Base-by-base conservation (phyloP, 164 flowering plant genomes). In the Vitis riparia region DNA sequence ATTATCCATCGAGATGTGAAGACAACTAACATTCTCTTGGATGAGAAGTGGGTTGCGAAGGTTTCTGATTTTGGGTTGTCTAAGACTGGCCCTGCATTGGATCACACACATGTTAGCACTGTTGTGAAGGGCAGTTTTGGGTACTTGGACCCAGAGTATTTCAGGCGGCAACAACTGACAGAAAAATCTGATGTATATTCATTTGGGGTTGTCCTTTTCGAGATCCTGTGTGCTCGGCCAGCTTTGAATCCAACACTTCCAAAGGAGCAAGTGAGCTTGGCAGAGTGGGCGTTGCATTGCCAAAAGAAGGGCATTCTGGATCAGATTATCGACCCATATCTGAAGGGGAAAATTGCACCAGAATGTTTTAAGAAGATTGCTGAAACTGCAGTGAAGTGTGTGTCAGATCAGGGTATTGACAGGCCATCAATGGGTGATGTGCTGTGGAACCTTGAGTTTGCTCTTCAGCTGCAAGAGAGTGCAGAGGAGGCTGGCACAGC, bases 351-450 rank as follows among this genome's bases (percentile, higher is more conserved):
- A 80, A 87, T 91, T 17, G 83, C 96, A 10, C 87, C 86, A 1
- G 93, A 90, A 65, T 90, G 95, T 81, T 83, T 86, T 73, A 84
- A 77, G 74, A 89, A 88, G 75, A 77, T 89, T 67, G 90, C 90
- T 0, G 97, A 89, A 78, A 91, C 94, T 4, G 92, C 94, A 52
- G 79, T 85, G 81, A 91, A 91, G 84, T 91, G 92, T 50, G 87
- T 88, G 44, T 56, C 76, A 14, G 97, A 91, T 71, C 82, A 84
- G 65, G 88, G 94, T 13, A 84, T 86, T 11, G 92, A 89, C 17
- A 79, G 97, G 73, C 97, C 97, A 17, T 78, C 97, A 8, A 91
- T 91, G 97, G 93, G 93, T 10, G 93, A 91, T 74, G 97, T 91
- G 14, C 83, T 91, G 57, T 88, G 93, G 93, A 88, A 88, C 84